phyloP scores from a whole-genome alignment of 2,329 filamentous ascomycete genomes.

The Bipolaris cookei region DNA sequence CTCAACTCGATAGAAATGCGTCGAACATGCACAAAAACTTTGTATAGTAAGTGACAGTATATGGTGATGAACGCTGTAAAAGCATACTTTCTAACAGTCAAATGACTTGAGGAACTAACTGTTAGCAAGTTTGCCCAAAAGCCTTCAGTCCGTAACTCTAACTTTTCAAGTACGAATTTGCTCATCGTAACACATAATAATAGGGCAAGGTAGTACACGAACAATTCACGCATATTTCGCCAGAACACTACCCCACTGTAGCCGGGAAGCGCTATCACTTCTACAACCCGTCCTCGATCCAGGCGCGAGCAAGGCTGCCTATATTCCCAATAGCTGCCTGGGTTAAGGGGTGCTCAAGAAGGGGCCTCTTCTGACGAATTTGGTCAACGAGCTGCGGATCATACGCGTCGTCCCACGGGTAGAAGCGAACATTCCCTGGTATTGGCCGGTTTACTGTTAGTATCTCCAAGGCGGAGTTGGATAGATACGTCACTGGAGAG shows the following conservation, averaged over 20 bases:
- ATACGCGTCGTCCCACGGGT: background rate
- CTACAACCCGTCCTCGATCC: conserved; percentile 1
- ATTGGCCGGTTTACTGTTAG: background rate
- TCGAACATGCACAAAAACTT: no score
- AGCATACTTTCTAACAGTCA: no score
- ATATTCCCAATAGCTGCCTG: background rate
- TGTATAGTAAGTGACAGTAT: no score
- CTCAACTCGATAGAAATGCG: no score
- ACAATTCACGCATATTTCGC: background rate
- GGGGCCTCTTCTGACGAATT: background rate
- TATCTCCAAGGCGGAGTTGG: background rate
- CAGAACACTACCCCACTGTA: background rate
- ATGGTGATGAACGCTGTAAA: no score
- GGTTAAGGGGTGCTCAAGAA: background rate
- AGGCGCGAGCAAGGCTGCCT: background rate
- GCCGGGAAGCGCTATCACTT: background rate
- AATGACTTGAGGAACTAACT: no score
- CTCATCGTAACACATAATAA: background rate
- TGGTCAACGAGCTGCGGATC: background rate
- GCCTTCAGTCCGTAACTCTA: background rate
- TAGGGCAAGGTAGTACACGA: background rate
- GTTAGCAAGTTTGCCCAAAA: no score
- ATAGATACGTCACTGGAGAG: background rate
- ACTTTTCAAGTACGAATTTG: background rate
- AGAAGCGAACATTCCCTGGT: background rate